Evolutionary conservation across 257 asterid genomes (phyloP), one percentile per base, ranked within the genome.

Genomic region (Penstemon newberryi): DNA sequence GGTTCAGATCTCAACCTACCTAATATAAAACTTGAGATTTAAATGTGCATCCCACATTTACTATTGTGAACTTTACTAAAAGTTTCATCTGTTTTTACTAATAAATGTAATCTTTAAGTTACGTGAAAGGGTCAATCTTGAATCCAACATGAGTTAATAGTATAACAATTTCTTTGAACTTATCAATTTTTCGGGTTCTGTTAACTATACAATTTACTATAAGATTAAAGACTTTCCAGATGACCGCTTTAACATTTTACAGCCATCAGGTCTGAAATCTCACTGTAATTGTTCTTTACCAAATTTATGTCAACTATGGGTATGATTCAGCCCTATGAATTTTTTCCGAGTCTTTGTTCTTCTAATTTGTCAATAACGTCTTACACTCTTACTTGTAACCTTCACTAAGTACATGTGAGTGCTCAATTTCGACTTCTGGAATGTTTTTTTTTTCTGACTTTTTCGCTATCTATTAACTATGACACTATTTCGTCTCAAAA

Each of bases 1-100:
- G 98, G 98, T 92, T 87, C 83, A 80, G 79, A 83, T 92, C 96
- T 87, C 81, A 75, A 81, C 85, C 79, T 79, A 77, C 81, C 80
- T 70, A 84, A 89, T 80, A 45, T 64, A 62, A 56, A 71, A 75
- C 57, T 63, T 50, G 52, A 64, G 66, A 72, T 70, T 70, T 58
- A 63, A 59, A 67, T 72, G 69, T 54, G 52, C 52, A 64, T 62
- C 36, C 33, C 53, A 66, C 73, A 45, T 18, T 59, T 50, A 8
- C 8, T 42, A 60, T 45, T 69, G 65, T 59, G 71, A 65, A 55
- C 63, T 47, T 54, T 59, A 38, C 51, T 60, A 46, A 52, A 72
- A 75, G 56, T 44, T 61, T 76, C 52, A 57, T 58, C 60, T 71
- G 4, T 68, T 52, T 57, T 74, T 12, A 65, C 60, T 19, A 76